These are phyloP conservation scores for Phytophthora crassamura DNA, from an alignment of 352 stramenopile genomes.

Conservation along the genomic window DNA sequence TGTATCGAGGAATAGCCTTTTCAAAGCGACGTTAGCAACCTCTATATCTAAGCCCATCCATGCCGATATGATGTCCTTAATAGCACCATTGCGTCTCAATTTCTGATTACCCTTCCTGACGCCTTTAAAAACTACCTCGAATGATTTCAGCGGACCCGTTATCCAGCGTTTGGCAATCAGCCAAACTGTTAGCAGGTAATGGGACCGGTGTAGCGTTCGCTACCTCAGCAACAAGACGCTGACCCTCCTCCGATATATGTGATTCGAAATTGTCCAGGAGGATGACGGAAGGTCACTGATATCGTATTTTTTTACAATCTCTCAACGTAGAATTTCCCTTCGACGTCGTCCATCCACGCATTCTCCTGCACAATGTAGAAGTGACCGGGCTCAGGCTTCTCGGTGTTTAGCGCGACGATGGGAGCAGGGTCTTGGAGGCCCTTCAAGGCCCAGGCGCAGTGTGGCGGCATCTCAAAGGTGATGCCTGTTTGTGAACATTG, in stretches of 20 bases:
- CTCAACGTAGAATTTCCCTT: neutral
- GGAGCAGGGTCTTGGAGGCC: neutral
- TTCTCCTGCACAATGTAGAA: constrained; percentile 7
- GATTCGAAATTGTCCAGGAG: constrained; percentile 11
- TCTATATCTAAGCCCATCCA: constrained; percentile 8
- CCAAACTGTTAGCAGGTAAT: constrained; percentile 14
- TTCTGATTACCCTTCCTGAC: neutral
- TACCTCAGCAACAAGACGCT: constrained; percentile 4
- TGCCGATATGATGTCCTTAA: constrained; percentile 6
- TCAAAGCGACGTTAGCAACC: constrained; percentile 13
- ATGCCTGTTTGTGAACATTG: constrained; percentile 14
- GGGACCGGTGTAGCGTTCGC: neutral
- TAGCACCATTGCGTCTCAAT: neutral
- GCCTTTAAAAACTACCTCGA: neutral
- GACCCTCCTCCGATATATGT: constrained; percentile 1
- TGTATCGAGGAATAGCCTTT: constrained; percentile 11
- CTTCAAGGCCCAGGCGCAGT: neutral
- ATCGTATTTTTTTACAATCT: constrained; percentile 7
- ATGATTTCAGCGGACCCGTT: constrained; percentile 15
- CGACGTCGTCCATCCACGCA: constrained; percentile 5
- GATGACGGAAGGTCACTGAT: constrained; percentile 10
- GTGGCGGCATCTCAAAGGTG: constrained; percentile 9
- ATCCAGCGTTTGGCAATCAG: constrained; percentile 24
- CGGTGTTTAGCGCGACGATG: neutral
- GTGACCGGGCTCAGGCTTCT: neutral